A percentile compares a stretch with the other conserved stretches of the same genome.
Conservation (phyloP, 2,329 filamentous ascomycete genomes). For the Fusarium decemcellulare region DNA sequence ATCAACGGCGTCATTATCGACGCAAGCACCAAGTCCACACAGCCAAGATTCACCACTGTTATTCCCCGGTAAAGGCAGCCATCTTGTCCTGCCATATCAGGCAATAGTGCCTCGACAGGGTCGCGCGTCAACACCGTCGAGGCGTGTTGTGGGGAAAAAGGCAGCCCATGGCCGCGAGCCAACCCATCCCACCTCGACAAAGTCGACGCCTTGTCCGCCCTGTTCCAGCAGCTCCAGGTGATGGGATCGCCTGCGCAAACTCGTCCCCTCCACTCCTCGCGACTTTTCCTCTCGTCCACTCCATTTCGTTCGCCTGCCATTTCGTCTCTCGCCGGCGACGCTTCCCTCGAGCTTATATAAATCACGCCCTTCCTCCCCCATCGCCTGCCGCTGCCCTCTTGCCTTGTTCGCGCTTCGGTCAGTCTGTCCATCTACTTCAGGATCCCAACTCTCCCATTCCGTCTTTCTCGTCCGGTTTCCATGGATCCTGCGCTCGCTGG, state of each 20-base stretch:
- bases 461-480: conserved; percentile 14
- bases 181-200: conserved; percentile 29
- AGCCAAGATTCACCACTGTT: not conserved
- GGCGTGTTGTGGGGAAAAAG: conserved; percentile 39
- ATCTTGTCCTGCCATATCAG: conserved; percentile 26
- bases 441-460: conserved; percentile 5
- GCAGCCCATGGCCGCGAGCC: conserved; percentile 24
- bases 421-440: conserved; percentile 34
- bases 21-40: not conserved
- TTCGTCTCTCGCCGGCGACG: conserved; percentile 12
- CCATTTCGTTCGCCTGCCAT: conserved; percentile 42
- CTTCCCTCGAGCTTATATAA: conserved; percentile 36
- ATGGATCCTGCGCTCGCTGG: conserved; percentile 29
- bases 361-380: conserved; percentile 16
- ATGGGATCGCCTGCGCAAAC: conserved; percentile 36
- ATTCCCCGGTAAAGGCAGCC: conserved; percentile 26
- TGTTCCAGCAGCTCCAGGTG: conserved; percentile 36
- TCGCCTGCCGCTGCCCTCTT: conserved; percentile 8
- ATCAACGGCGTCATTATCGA: not conserved
- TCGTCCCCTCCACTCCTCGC: conserved; percentile 27
- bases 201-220: conserved; percentile 44
- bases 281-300: conserved; percentile 44
- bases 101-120: conserved; percentile 37
- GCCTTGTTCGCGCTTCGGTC: conserved; percentile 37
- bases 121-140: conserved; percentile 36